phyloP scores from a whole-genome alignment of 2,329 filamentous ascomycete species.

The Penicillium thymicola region DNA sequence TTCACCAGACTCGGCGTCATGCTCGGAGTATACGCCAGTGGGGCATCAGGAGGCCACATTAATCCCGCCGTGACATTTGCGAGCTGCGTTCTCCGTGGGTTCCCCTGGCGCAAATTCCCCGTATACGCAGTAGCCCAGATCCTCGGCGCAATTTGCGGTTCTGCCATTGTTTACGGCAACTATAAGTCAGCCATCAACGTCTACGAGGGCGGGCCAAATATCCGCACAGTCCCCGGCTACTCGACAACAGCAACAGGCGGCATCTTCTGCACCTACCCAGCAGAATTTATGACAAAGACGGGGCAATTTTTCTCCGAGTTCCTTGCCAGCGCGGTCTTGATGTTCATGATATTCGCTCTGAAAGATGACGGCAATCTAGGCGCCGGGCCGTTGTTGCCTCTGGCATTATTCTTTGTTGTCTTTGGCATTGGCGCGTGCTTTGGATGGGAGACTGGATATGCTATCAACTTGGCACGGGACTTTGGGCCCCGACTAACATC shows the following conservation, averaged over 20 bases:
- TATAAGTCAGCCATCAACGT: slow-evolving; percentile 63
- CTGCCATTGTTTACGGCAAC: slow-evolving; percentile 60
- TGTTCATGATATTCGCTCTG: slow-evolving; percentile 69
- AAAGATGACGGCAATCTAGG: slow-evolving; percentile 50
- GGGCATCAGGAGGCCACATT: slow-evolving; percentile 63
- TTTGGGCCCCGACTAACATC: slow-evolving; percentile 66
- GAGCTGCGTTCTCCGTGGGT: slow-evolving; percentile 65
- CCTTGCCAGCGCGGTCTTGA: slow-evolving; percentile 63
- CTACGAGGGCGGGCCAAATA: slow-evolving; percentile 56
- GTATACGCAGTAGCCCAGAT: slow-evolving; percentile 65
- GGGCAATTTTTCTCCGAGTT: slow-evolving; percentile 72
- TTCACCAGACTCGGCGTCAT: slow-evolving; percentile 59
- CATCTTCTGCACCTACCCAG: slow-evolving; percentile 71
- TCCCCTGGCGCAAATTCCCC: slow-evolving; percentile 68
- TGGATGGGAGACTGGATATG: slow-evolving; percentile 74
- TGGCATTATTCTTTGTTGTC: slow-evolving; percentile 68
- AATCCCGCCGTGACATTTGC: slow-evolving; percentile 69
- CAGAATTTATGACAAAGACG: slow-evolving; percentile 58
- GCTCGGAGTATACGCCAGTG: slow-evolving; percentile 62
- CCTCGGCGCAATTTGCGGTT: slow-evolving; percentile 63
- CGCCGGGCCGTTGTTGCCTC: slow-evolving; percentile 56
- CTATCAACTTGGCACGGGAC: slow-evolving; percentile 70
- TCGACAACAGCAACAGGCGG: slow-evolving; percentile 61
- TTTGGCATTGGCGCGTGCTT: slow-evolving; percentile 72
- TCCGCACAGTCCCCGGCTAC: slow-evolving; percentile 60